phyloP scores from a whole-genome alignment of 106 monocot species.

The Chionographis japonica region DNA sequence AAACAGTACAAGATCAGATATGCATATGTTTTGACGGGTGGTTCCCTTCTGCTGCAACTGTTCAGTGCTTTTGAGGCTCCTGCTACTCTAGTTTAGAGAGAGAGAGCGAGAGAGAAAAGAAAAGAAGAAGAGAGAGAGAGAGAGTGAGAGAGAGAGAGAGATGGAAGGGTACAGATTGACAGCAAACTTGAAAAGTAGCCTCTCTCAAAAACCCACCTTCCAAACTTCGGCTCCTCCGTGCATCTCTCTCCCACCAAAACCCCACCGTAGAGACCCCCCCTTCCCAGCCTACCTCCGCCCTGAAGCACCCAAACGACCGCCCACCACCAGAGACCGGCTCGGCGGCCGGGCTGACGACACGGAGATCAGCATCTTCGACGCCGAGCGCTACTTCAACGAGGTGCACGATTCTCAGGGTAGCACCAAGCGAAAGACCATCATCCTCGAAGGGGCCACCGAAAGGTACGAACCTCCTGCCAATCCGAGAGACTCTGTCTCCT shows the following conservation, averaged over 20 bases:
- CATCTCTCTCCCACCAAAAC: constrained; percentile 28
- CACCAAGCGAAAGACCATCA: constrained; percentile 2
- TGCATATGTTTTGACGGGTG: too few relatives aligned
- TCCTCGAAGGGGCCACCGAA: neutral
- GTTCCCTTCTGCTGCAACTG: too few relatives aligned
- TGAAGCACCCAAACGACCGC: neutral
- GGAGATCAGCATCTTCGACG: constrained; percentile 48
- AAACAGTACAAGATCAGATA: too few relatives aligned
- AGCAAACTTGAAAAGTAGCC: constrained; percentile 8
- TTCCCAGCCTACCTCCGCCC: constrained; percentile 14
- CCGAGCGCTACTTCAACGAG: constrained; percentile 60
- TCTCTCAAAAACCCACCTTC: neutral
- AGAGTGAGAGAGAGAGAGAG: neutral
- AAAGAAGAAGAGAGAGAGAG: neutral
- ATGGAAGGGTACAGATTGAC: constrained; percentile 33
- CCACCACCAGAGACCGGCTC: neutral
- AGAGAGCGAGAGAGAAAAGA: too few relatives aligned
- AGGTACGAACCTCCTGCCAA: constrained; percentile 7
- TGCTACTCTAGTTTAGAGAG: too few relatives aligned
- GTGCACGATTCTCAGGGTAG: neutral
- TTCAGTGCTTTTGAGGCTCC: too few relatives aligned
- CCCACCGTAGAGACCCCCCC: constrained; percentile 11
- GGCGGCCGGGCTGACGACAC: constrained; percentile 13
- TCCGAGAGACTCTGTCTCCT: constrained; percentile 6
- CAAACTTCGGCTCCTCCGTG: constrained; percentile 1